phyloP scores from a whole-genome alignment of 2,329 filamentous ascomycete genomes.

The Claviceps pazoutovae region DNA sequence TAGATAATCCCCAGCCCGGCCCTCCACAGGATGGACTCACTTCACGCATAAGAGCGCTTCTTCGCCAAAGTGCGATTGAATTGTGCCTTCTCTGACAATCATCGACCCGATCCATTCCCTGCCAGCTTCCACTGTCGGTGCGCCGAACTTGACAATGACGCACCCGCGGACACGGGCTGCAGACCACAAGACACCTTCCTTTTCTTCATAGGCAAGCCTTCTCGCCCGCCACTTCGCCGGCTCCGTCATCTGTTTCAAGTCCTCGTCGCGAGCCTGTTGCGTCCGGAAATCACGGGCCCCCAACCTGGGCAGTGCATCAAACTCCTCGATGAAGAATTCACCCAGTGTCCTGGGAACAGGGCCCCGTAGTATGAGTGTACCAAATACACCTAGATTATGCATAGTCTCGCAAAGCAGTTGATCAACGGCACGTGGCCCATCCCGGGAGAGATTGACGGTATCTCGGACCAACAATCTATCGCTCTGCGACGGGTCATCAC shows the following conservation, averaged over 20 bases:
- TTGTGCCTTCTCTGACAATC: conserved; percentile 59
- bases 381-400: conserved; percentile 63
- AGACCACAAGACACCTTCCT: conserved; percentile 60
- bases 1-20: background rate
- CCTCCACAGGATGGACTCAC: conserved; percentile 16
- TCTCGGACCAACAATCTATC: conserved; percentile 68
- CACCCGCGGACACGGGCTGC: conserved; percentile 69
- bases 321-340: conserved; percentile 66
- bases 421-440: conserved; percentile 25
- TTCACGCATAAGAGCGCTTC: conserved; percentile 65
- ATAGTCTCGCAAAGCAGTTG: conserved; percentile 46
- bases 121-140: conserved; percentile 66
- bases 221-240: conserved; percentile 38
- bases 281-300: conserved; percentile 66
- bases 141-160: conserved; percentile 83
- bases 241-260: conserved; percentile 22
- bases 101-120: conserved; percentile 67
- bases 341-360: conserved; percentile 51
- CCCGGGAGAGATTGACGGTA: conserved; percentile 58
- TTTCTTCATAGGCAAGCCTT: conserved; percentile 44
- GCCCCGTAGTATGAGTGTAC: conserved; percentile 73
- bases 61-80: conserved; percentile 61
- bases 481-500: conserved; percentile 18
- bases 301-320: conserved; percentile 63
- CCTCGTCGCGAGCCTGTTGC: conserved; percentile 31